Evolutionary conservation across 1,139 yeast species (phyloP).

Genomic region (Suhomyces anneliseae): DNA sequence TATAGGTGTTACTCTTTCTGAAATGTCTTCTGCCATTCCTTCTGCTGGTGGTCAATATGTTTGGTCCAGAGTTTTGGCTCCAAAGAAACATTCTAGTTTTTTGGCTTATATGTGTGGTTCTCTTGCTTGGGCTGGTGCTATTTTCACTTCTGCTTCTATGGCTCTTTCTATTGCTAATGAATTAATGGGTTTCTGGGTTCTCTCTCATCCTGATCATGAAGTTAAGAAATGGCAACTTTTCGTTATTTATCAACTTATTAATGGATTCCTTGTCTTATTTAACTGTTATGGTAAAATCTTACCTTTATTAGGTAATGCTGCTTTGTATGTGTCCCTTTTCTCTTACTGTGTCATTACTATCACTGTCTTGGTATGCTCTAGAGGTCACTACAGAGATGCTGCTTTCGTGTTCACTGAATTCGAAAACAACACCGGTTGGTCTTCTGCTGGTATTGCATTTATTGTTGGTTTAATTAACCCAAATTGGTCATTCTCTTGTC

Average conservation of each 20-base stretch:
- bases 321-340: conserved; percentile 53
- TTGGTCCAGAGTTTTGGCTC: conserved; percentile 61
- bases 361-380: conserved; percentile 55
- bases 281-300: conserved; percentile 59
- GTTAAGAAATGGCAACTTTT: conserved; percentile 60
- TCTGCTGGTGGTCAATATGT: conserved; percentile 69
- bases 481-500: conserved; percentile 68
- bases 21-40: conserved; percentile 57
- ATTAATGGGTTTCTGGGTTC: conserved; percentile 56
- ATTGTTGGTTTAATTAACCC: conserved; percentile 68
- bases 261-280: conserved; percentile 46
- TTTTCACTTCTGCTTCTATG: conserved; percentile 60
- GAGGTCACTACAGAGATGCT: conserved; percentile 56
- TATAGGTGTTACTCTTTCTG: conserved; percentile 54
- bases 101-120: conserved; percentile 60
- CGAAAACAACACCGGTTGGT: conserved; percentile 68
- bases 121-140: conserved; percentile 59
- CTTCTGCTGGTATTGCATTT: conserved; percentile 57
- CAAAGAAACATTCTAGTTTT: conserved; percentile 47
- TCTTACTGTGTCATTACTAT: conserved; percentile 58
- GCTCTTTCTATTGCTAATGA: conserved; percentile 54
- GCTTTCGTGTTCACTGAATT: conserved; percentile 62
- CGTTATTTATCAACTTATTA: conserved; percentile 47
- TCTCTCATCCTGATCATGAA: conserved; percentile 42
- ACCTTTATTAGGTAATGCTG: conserved; percentile 51